A percentile compares a stretch with the other conserved stretches of the same genome.
Evolutionary conservation across 768 basidiomycete species (phyloP).

Genomic region (Tricholoma terreum): DNA sequence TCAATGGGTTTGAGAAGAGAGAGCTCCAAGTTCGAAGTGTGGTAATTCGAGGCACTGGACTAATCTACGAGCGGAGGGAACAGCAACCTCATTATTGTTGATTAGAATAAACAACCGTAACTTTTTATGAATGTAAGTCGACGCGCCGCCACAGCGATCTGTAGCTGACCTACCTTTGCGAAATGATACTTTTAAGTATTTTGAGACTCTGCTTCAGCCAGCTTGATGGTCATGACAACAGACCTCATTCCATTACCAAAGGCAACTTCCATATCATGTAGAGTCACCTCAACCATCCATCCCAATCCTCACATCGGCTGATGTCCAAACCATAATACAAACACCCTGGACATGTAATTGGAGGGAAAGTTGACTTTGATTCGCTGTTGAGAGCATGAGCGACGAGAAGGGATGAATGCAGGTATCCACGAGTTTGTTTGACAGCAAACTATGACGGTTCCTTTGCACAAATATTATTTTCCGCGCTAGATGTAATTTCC

Average conservation of each 20-base stretch:
- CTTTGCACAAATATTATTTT: too few species aligned
- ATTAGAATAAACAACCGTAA: constrained; percentile 1
- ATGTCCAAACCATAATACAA: too few species aligned
- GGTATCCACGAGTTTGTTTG: too few species aligned
- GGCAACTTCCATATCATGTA: neutral
- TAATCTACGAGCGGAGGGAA: neutral
- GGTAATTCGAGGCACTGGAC: neutral
- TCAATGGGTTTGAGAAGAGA: constrained; percentile 1
- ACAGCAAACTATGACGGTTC: too few species aligned
- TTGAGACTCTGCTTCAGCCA: neutral
- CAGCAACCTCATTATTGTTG: constrained; percentile 2
- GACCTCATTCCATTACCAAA: constrained; percentile 2
- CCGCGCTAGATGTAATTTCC: too few species aligned
- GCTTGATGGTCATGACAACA: neutral
- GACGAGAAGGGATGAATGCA: too few species aligned
- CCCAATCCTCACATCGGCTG: too few species aligned
- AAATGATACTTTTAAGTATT: neutral
- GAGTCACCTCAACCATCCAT: too few species aligned
- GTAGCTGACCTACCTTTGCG: neutral
- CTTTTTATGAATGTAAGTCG: neutral
- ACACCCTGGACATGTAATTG: too few species aligned
- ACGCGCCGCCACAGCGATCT: neutral
- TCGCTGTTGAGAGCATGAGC: too few species aligned
- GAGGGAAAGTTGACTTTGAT: too few species aligned
- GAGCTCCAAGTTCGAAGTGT: neutral